Percentiles rank a stretch among this genome's conserved stretches.
phyloP scores from a whole-genome alignment of 2,329 filamentous ascomycete genomes.

The Aspergillus chevalieri region DNA sequence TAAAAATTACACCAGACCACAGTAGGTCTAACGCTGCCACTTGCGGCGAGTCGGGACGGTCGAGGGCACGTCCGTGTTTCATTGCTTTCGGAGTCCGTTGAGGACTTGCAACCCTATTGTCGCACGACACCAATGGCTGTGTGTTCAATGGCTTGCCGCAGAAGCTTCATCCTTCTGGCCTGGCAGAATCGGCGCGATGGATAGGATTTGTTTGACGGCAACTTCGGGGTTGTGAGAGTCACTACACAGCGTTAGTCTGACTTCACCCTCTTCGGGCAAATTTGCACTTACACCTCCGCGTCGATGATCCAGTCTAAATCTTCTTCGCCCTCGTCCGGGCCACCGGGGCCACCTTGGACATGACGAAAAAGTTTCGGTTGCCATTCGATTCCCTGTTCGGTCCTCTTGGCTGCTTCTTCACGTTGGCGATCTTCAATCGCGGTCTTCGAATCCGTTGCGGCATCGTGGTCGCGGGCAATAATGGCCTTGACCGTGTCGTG shows the following conservation, averaged over 20 bases:
- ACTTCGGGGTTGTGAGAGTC: constrained; percentile 61
- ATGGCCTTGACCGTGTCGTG: constrained; percentile 73
- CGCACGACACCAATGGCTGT: background rate
- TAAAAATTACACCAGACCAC: background rate
- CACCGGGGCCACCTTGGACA: constrained; percentile 64
- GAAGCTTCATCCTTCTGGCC: constrained; percentile 55
- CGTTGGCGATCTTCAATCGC: constrained; percentile 89
- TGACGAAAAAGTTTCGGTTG: constrained; percentile 75
- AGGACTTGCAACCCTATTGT: background rate
- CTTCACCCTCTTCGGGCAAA: background rate
- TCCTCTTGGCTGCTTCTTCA: constrained; percentile 74
- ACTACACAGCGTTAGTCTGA: constrained; percentile 28
- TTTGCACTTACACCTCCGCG: constrained; percentile 63
- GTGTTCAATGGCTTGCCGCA: background rate
- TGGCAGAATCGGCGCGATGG: constrained; percentile 76
- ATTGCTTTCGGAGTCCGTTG: background rate
- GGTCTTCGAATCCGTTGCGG: constrained; percentile 93
- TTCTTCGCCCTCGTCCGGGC: constrained; percentile 72
- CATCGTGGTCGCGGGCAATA: constrained; percentile 74
- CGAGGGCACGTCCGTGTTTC: too few relatives aligned
- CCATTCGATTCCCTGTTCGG: constrained; percentile 78
- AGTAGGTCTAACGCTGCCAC: background rate
- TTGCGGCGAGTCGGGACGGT: background rate
- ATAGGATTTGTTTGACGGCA: constrained; percentile 73
- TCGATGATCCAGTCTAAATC: constrained; percentile 94